Base-by-base conservation (phyloP, 305 asterid species). In the Salvia sclarea region DNA sequence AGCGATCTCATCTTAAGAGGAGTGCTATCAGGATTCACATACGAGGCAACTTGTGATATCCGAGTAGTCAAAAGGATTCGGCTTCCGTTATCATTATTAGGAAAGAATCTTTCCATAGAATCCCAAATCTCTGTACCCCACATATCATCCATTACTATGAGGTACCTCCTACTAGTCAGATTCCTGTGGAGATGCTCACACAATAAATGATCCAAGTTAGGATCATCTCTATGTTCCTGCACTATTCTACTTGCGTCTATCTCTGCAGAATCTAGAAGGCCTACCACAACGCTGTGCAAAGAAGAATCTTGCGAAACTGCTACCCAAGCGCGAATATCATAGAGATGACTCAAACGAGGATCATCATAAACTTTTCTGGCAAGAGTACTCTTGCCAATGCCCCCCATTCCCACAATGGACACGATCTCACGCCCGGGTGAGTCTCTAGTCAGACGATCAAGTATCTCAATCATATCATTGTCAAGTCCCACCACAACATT, bases 311-410 rank as follows among this genome's bases (percentile, higher is more conserved):
- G 66, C 1, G 66, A 20, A 14, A 60, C 52, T 18, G 52, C 13
- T 0, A 60, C 45, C 66, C 52, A 61, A 13, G 53, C 66, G n/a
- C 40, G 38, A 0, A 61, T 4, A 7, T 41, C 8, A 41, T 21
- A 61, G 22, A 40, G 52, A 1, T 3, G 0, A 40, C 0, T 8
- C 0, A 10, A 7, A 2, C 6, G 1, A 0, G 20, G 12, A 13
- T 40, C 52, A 5, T 38, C 37, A 21, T 20, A 2, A 38, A 41
- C 66, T 17, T 12, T 5, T 2, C 21, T 40, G 0, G 66, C 66
- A 38, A 60, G 66, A 20, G 66, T 60, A 10, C 52, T 60, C 13
- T 60, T 60, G 4, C 66, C 66, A 21, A 60, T 40, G 18, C 66
- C 66, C 5, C 52, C 37, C 66, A 60, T 60, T 4, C 66, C 66